Conservation (phyloP, 441 rosid genomes). For the Aleurites moluccanus region DNA sequence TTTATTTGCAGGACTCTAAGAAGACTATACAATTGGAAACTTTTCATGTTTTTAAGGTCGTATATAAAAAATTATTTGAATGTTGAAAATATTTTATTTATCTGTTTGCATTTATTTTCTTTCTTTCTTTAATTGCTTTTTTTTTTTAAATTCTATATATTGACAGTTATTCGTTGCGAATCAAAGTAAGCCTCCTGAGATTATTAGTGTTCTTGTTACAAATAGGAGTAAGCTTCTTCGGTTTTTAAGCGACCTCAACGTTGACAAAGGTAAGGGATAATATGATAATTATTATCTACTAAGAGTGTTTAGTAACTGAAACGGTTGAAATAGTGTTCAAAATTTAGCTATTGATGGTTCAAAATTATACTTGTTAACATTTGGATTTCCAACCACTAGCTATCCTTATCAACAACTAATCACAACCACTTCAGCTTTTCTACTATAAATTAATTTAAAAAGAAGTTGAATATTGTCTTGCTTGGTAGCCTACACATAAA, state of each 20-base stretch:
- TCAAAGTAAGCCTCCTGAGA: slow-evolving; percentile 59
- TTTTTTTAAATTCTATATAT: background rate
- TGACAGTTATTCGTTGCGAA: slow-evolving; percentile 62
- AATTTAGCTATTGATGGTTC: too few relatives aligned
- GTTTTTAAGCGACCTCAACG: slow-evolving; percentile 43
- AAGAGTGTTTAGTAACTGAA: too few relatives aligned
- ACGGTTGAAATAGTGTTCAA: too few relatives aligned
- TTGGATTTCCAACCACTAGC: too few relatives aligned
- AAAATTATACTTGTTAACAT: too few relatives aligned
- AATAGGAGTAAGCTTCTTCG: slow-evolving; percentile 60
- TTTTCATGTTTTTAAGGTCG: slow-evolving; percentile 72
- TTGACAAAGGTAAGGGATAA: slow-evolving; percentile 44
- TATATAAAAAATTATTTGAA: background rate
- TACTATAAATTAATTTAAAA: too few relatives aligned
- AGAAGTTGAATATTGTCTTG: too few relatives aligned
- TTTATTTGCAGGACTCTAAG: slow-evolving; percentile 52
- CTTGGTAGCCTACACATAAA: too few relatives aligned
- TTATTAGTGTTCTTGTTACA: slow-evolving; percentile 41
- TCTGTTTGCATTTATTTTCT: background rate
- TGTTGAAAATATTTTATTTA: background rate
- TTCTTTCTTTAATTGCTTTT: too few relatives aligned
- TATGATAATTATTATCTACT: too few relatives aligned
- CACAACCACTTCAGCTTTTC: too few relatives aligned
- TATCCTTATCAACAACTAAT: too few relatives aligned
- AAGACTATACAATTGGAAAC: slow-evolving; percentile 56